Percentiles rank a stretch among this genome's conserved stretches.
Evolutionary conservation across 1,284 basidiomycete species (phyloP).

Genomic region (Acaromyces ingoldii): DNA sequence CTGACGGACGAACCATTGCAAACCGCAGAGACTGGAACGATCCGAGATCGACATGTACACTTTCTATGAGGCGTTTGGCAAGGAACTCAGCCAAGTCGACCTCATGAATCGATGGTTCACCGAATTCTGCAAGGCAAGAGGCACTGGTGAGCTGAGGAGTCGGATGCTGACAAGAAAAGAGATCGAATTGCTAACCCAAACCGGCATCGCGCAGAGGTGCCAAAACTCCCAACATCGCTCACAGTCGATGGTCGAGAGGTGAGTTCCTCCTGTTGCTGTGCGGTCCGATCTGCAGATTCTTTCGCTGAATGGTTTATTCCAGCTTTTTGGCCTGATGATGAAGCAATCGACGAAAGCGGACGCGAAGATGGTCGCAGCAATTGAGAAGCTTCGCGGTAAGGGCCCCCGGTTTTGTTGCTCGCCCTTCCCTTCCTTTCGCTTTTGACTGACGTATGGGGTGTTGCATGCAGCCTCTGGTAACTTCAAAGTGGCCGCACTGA

Average conservation of each 20-base stretch:
- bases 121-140: constrained; percentile 34
- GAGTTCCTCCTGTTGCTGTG: too few species aligned
- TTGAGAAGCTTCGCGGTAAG: constrained; percentile 17
- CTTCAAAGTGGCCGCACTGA: constrained; percentile 50
- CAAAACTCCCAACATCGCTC: constrained; percentile 23
- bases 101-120: constrained; percentile 35
- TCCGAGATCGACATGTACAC: constrained; percentile 43
- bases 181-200: neutral
- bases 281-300: too few species aligned
- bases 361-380: constrained; percentile 38
- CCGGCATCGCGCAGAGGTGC: constrained; percentile 36
- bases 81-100: constrained; percentile 38
- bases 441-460: neutral
- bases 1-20: too few species aligned
- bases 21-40: constrained; percentile 44
- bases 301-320: neutral
- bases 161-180: neutral
- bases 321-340: constrained; percentile 52
- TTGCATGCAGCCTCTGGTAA: constrained; percentile 38
- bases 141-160: constrained; percentile 10
- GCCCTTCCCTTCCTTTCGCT: neutral
- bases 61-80: constrained; percentile 48
- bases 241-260: constrained; percentile 42
- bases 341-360: constrained; percentile 24
- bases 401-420: neutral